Evolutionary conservation across 306 rosid species (phyloP).

Genomic region (Heteromeles arbutifolia): DNA sequence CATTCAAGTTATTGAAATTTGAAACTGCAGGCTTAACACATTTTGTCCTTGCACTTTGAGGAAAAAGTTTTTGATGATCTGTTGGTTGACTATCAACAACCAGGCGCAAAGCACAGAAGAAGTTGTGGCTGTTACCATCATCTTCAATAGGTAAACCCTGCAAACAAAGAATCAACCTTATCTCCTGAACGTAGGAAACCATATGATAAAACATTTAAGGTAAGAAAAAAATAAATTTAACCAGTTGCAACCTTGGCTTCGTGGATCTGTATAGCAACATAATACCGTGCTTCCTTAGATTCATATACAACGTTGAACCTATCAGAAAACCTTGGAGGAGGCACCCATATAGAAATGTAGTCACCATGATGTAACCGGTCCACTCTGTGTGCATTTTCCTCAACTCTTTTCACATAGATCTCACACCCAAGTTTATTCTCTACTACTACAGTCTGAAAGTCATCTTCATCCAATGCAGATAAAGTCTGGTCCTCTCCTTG

Average conservation of each 20-base stretch:
- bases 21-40: conserved; percentile 74
- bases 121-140: conserved; percentile 88
- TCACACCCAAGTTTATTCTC: conserved; percentile 93
- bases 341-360: conserved; percentile 70
- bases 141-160: conserved; percentile 77
- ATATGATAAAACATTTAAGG: not conserved
- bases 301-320: conserved; percentile 76
- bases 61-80: conserved; percentile 93
- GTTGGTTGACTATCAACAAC: conserved; percentile 69
- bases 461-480: conserved; percentile 93
- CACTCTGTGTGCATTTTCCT: conserved; percentile 48
- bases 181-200: not conserved
- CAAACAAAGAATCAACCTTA: conserved; percentile 18
- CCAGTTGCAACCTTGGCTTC: conserved; percentile 75
- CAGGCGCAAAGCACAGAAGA: conserved; percentile 97
- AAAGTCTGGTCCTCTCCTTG: conserved; percentile 50
- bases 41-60: conserved; percentile 97
- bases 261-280: conserved; percentile 75
- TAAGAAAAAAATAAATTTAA: conserved; percentile 9
- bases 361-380: conserved; percentile 57
- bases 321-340: conserved; percentile 89
- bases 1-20: conserved; percentile 26
- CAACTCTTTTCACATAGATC: conserved; percentile 63
- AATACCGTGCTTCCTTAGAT: conserved; percentile 74
- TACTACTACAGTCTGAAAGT: conserved; percentile 72